Base-by-base conservation (phyloP, 352 stramenopile species). In the Globisporangium barbulae region DNA sequence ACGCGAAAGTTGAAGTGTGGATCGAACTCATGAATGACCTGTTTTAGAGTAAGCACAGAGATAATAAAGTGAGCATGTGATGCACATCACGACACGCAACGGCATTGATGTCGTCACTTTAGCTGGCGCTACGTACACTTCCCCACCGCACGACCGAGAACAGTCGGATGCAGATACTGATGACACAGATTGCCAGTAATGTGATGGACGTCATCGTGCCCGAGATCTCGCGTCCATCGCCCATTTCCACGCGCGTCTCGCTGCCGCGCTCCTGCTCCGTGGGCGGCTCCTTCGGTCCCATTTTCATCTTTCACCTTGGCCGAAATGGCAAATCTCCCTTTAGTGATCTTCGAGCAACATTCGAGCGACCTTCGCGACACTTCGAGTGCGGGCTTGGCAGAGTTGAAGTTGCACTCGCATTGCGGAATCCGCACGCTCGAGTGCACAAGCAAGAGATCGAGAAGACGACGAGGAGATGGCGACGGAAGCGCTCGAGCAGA, bases 1-100 rank as follows among this genome's bases (percentile, higher is more conserved):
- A 98, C 97, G 61, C 97, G 91, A 83, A 97, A 99, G 75, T 99
- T 99, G 76, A 99, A 99, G 70, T 99, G 98, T 39, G 98, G 90
- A 55, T 97, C 89, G 65, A 93, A 97, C 75, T 97, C 90, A 55
- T 97, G 88, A 70, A 97, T 98, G 45, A 97, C 86, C 75, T 89
- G 73, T 12, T 19, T 25, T 13, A 42, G 19, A 65, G 7, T 21
- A 3, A 55, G 35, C 25, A 48, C 19, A 21, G 19, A 49, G 2
- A 22, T 39, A 25, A 48, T 7, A 8, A 55, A 49, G 44, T 58
- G 12, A 45, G n/a, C 4, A 31, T n/a, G 22, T 12, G 1, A 58
- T 19, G 19, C 52, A 50, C 17, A 5, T 19, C 12, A 49, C 22
- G 21, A 22, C 13, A 35, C 30, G 33, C 19, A 35, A 47, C 22